Base-by-base conservation (phyloP, 345 rosid genomes). In the Zanthoxylum bungeanum region DNA sequence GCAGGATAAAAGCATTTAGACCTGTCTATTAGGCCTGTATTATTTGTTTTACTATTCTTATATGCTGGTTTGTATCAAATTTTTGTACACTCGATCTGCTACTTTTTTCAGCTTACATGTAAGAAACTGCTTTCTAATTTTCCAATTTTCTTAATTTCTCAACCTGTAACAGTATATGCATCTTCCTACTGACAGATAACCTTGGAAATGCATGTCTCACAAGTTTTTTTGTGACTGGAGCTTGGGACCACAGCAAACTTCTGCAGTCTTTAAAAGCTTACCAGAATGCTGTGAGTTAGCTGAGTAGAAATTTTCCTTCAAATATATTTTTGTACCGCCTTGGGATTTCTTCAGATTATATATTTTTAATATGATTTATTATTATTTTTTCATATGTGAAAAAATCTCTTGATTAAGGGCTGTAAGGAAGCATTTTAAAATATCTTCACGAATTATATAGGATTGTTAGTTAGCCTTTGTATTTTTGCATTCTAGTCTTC, bases 191-290 rank as follows among this genome's bases (percentile, higher is more conserved):
- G 74, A 49, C 85, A 89, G 94, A 89, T 80, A 87, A 87, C 78
- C 84, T 89, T 75, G 92, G 94, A 74, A 89, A 89, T 79, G 94
- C 94, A 58, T 84, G 85, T 56, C 82, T 89, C 72, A 89, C 94
- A 17, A 84, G 90, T 57, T 89, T 87, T 61, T 89, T 89, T 75
- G 77, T 83, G 44, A 82, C 84, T 60, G 92, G 94, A 75, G 82
- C 86, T 49, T 89, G 92, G 94, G 92, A 89, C 68, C 90, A 85
- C 71, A 75, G 71, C 80, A 87, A 85, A 67, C 90, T 89, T 73
- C 80, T 76, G 57, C 94, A 87, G 52, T 84, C 94, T 40, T 75
- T 85, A 71, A 89, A 89, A 79, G 89, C 94, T 9, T 89, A 89
- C 75, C 94, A 85, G 74, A 85, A 87, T 84, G 94, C 94, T 75